Percentiles rank a stretch among this genome's conserved stretches.
Conservation (phyloP, 148 eudicot genomes). For the Rheum nobile region DNA sequence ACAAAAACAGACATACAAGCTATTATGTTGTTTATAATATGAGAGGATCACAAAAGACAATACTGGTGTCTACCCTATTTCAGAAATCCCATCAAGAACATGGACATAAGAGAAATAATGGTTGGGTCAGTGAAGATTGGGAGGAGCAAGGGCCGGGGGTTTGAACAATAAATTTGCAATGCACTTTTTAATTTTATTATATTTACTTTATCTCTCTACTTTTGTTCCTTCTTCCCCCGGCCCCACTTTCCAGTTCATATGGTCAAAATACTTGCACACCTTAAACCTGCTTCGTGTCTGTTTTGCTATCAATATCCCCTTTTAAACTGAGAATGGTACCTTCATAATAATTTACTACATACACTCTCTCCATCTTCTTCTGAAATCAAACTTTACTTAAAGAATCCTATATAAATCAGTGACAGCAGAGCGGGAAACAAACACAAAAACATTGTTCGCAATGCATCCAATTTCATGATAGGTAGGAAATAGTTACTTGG, state of each 20-base stretch:
- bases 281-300: background rate
- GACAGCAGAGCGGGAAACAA: background rate
- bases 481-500: background rate
- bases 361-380: background rate
- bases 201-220: background rate
- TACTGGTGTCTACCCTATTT: background rate
- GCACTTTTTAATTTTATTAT: background rate
- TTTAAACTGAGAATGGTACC: background rate
- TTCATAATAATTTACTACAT: background rate
- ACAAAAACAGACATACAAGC: conserved; percentile 8
- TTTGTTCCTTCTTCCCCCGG: background rate
- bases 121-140: background rate
- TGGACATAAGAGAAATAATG: background rate
- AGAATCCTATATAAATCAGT: background rate
- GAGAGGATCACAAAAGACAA: background rate
- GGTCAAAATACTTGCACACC: background rate
- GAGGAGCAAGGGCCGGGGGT: background rate
- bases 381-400: background rate
- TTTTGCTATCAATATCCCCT: background rate
- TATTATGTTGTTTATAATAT: background rate
- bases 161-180: background rate
- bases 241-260: background rate
- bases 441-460: background rate
- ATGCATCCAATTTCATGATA: background rate
- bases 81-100: background rate